phyloP scores from a whole-genome alignment of 106 monocot genomes.

The Acorus gramineus region DNA sequence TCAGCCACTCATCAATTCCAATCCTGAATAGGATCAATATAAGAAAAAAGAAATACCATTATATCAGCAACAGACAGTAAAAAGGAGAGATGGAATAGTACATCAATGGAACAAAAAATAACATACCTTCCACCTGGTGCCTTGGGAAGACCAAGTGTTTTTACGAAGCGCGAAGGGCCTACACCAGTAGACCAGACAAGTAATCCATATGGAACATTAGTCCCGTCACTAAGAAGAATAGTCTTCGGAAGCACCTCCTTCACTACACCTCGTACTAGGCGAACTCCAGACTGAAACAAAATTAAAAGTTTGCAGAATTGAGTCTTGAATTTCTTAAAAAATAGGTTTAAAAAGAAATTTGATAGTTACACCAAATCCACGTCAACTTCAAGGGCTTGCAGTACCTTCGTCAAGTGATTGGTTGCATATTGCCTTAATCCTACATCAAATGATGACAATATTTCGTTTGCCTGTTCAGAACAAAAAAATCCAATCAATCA shows the following conservation, averaged over 20 bases:
- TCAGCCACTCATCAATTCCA: slow-evolving; percentile 45
- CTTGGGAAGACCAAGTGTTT: slow-evolving; percentile 32
- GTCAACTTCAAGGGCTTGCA: not conserved
- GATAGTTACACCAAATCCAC: not conserved
- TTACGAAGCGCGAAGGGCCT: slow-evolving; percentile 44
- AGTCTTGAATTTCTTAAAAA: not conserved
- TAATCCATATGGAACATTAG: slow-evolving; percentile 39
- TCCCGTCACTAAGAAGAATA: slow-evolving; percentile 44
- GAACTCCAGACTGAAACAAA: slow-evolving; percentile 34
- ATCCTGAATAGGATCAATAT: slow-evolving; percentile 16
- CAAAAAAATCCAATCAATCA: not conserved
- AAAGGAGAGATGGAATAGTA: too few relatives aligned
- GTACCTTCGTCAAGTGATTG: slow-evolving; percentile 45
- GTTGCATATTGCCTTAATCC: slow-evolving; percentile 43
- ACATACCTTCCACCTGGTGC: slow-evolving; percentile 45
- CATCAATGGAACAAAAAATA: not conserved
- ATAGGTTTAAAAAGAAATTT: not conserved
- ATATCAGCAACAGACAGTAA: too few relatives aligned
- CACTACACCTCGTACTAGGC: slow-evolving; percentile 42
- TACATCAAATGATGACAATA: slow-evolving; percentile 47
- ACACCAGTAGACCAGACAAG: slow-evolving; percentile 68
- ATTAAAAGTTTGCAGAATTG: not conserved
- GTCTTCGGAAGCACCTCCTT: slow-evolving; percentile 35
- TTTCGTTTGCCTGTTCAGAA: slow-evolving; percentile 36
- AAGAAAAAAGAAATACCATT: not conserved